Conservation (phyloP, 768 basidiomycete genomes). For the Russula griseocarnosa region DNA sequence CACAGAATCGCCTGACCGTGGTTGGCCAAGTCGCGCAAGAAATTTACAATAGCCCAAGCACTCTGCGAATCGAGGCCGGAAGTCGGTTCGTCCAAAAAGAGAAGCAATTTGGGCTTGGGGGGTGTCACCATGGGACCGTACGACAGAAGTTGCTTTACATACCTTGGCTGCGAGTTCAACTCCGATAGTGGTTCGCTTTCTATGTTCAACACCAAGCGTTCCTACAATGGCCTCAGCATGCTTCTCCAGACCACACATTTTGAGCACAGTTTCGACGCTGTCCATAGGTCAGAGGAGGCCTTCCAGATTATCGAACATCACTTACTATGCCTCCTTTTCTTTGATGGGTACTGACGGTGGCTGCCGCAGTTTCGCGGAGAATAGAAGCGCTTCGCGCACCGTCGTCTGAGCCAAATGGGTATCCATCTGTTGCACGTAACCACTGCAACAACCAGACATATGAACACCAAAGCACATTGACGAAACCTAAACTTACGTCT, state of each 20-base stretch:
- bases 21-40: conserved; percentile 71
- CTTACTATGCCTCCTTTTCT: conserved; percentile 80
- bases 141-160: background rate
- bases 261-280: conserved; percentile 53
- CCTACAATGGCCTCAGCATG: conserved; percentile 67
- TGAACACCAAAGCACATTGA: conserved; percentile 35
- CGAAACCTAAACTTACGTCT: conserved; percentile 43
- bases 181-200: conserved; percentile 81
- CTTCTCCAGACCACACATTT: conserved; percentile 61
- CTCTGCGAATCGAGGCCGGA: conserved; percentile 82
- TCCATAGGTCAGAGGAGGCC: background rate
- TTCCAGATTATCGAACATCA: conserved; percentile 17
- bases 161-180: conserved; percentile 82
- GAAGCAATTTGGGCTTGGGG: conserved; percentile 61
- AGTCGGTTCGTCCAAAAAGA: conserved; percentile 89
- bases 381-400: conserved; percentile 74
- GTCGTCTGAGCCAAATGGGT: conserved; percentile 71
- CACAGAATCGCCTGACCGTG: conserved; percentile 88
- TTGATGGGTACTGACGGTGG: conserved; percentile 55
- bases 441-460: conserved; percentile 39
- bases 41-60: conserved; percentile 76
- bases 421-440: conserved; percentile 85
- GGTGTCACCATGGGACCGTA: background rate
- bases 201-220: conserved; percentile 62
- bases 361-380: conserved; percentile 79